Percentiles rank a stretch among this genome's conserved stretches.
Evolutionary conservation across 225 moss, liverwort and hornwort genomes (phyloP).

Genomic region (Thuidium tamariscinum): DNA sequence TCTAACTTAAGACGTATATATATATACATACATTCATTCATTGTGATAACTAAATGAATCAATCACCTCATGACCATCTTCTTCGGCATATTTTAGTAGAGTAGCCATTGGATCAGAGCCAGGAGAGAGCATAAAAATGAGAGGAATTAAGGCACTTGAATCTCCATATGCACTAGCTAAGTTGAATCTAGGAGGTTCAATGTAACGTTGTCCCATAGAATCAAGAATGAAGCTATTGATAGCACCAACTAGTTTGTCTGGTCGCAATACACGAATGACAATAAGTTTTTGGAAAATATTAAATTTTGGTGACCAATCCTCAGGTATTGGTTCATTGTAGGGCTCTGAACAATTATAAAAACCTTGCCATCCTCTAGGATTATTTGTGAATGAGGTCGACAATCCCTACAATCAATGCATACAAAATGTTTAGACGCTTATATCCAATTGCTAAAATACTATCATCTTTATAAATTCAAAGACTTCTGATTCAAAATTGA

Average conservation of each 20-base stretch:
- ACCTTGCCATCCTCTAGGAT: constrained; percentile 21
- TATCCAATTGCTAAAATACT: not conserved
- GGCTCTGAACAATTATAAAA: constrained; percentile 62
- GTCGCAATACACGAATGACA: constrained; percentile 44
- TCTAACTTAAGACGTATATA: too few relatives aligned
- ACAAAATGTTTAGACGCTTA: not conserved
- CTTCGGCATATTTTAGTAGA: constrained; percentile 56
- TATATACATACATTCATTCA: fast-evolving
- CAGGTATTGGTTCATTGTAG: constrained; percentile 39
- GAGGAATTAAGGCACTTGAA: constrained; percentile 39
- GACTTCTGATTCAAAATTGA: not conserved
- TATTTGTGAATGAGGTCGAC: constrained; percentile 16
- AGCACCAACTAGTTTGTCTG: constrained; percentile 56
- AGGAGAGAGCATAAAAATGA: constrained; percentile 67
- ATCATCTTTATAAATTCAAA: not conserved
- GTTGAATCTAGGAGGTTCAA: constrained; percentile 73
- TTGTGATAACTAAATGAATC: not conserved
- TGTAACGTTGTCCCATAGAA: constrained; percentile 50
- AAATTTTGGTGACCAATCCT: constrained; percentile 17
- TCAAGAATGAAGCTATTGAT: constrained; percentile 44
- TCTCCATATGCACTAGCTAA: constrained; percentile 50
- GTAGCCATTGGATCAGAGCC: constrained; percentile 72
- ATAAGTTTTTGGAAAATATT: constrained; percentile 40
- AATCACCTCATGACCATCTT: constrained; percentile 12
- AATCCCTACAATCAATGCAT: constrained; percentile 22